These are phyloP conservation scores for Xylariaceae sp. DNA, from an alignment of 2,329 filamentous ascomycete species.

Conservation along the genomic window DNA sequence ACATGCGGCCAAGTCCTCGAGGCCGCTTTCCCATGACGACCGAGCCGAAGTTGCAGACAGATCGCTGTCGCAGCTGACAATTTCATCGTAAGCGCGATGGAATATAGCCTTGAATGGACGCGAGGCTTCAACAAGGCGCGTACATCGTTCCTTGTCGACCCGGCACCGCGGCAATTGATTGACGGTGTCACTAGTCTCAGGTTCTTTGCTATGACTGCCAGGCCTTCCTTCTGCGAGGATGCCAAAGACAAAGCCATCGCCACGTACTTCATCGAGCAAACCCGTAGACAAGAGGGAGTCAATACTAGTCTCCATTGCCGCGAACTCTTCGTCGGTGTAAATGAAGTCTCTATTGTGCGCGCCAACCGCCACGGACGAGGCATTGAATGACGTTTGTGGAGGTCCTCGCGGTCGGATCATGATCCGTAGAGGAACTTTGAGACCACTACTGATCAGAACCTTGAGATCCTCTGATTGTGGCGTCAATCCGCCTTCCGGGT, in stretches of 20 bases:
- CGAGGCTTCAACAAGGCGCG: constrained; percentile 38
- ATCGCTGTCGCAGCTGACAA: constrained; percentile 30
- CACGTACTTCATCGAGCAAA: constrained; percentile 35
- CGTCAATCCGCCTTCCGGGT: constrained; percentile 48
- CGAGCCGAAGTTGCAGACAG: constrained; percentile 1
- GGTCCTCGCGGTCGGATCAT: constrained; percentile 53
- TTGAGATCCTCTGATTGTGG: constrained; percentile 40
- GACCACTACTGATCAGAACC: constrained; percentile 16
- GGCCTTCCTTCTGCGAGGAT: constrained; percentile 30
- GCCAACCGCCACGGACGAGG: constrained; percentile 15
- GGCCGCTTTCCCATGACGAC: constrained; percentile 20
- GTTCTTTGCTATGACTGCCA: too few relatives aligned
- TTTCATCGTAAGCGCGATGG: constrained; percentile 53
- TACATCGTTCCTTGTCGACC: constrained; percentile 41
- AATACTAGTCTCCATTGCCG: constrained; percentile 41
- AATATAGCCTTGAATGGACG: constrained; percentile 46
- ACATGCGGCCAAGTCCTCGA: constrained; percentile 36
- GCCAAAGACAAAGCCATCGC: constrained; percentile 57
- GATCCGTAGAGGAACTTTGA: constrained; percentile 42
- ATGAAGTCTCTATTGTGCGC: constrained; percentile 39
- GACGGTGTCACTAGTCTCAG: neutral
- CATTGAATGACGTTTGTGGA: constrained; percentile 4
- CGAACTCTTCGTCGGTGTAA: constrained; percentile 43
- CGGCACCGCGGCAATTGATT: constrained; percentile 5
- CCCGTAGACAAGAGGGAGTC: constrained; percentile 34